Evolutionary conservation across 305 asterid species (phyloP), one percentile per base, ranked within the genome.

Genomic region (Fraxinus greggii): DNA sequence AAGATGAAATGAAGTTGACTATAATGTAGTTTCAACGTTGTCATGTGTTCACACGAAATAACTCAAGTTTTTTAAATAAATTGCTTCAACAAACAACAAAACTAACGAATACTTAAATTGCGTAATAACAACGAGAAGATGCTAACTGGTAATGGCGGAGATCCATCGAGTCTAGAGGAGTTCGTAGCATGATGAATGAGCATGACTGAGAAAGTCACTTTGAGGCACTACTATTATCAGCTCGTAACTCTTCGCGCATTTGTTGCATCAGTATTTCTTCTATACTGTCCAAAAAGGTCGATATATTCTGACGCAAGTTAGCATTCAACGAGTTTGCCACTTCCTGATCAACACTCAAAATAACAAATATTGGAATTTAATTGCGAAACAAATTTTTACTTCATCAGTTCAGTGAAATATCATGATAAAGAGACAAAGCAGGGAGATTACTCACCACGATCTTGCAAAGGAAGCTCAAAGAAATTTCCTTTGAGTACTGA

Each of bases 391-490:
- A 51, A 33, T 1, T 32, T 24, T 72, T 28, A 40, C 31, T 15
- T 73, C 36, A 15, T 36, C 19, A 9, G 75, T 40, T 67, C 28
- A 32, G 74, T 40, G 63, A 31, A 24, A 36, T 42, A 29, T 45
- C 35, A 2, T 61, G 24, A 73, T 15, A 72, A 5, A 36, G 9
- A 32, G 31, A 54, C n/a, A 56, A 59, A 76, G 59, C 17, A 82
- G 31, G 29, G 72, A 13, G 54, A 12, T 15, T 65, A 88, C 96
- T 87, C 86, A 95, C 99, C 93, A 87, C 89, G 79, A 95, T 92
- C 85, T 90, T 90, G 92, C 97, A 88, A 77, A 91, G 92, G 85
- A 92, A 87, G 87, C 93, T 89, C 89, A 90, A 81, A 36, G 97
- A 87, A 78, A 91, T 85, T 84, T 92, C 94, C 83, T 91, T 45